phyloP scores from a whole-genome alignment of 2,329 filamentous ascomycete species.

The Neofusicoccum sp. region DNA sequence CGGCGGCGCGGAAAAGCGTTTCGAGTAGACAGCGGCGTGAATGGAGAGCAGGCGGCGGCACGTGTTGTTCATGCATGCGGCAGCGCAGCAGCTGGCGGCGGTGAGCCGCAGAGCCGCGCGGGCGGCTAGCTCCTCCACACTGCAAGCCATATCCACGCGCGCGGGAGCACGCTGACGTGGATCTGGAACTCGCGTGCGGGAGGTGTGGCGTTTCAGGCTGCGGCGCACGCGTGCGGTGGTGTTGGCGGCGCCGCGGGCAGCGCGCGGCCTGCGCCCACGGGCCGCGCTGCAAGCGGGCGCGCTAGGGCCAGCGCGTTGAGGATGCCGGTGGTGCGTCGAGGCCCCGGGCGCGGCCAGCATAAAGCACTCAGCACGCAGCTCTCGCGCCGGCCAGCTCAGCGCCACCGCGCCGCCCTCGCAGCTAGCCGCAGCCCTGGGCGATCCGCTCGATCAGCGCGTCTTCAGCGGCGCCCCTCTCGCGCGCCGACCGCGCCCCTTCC shows the following conservation, averaged over 20 bases:
- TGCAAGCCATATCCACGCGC: constrained; percentile 13
- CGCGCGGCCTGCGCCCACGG: constrained; percentile 1
- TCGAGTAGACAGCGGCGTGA: neutral
- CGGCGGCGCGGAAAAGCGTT: neutral
- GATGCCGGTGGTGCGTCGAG: neutral
- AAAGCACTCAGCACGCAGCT: constrained; percentile 2
- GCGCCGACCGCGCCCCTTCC: neutral
- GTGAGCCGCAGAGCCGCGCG: constrained; percentile 15
- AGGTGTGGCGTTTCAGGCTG: constrained; percentile 5
- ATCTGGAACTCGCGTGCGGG: constrained; percentile 18
- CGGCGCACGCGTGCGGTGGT: constrained; percentile 1
- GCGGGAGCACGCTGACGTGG: constrained; percentile 18
- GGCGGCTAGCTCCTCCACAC: constrained; percentile 7
- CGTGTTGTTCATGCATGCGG: neutral
- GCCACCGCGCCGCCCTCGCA: neutral
- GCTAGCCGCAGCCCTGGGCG: neutral
- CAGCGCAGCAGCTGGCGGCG: neutral
- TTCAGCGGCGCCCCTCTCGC: neutral
- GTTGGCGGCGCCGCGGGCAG: neutral
- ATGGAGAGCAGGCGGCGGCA: neutral
- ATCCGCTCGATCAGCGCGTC: constrained; percentile 6
- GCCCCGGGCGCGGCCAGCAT: constrained; percentile 3
- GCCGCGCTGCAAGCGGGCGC: constrained; percentile 5
- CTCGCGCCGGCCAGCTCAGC: neutral
- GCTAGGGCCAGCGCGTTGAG: no score